Evolutionary conservation across 371 early-diverging fungal species (phyloP).

Genomic region (Mortierella sp.): DNA sequence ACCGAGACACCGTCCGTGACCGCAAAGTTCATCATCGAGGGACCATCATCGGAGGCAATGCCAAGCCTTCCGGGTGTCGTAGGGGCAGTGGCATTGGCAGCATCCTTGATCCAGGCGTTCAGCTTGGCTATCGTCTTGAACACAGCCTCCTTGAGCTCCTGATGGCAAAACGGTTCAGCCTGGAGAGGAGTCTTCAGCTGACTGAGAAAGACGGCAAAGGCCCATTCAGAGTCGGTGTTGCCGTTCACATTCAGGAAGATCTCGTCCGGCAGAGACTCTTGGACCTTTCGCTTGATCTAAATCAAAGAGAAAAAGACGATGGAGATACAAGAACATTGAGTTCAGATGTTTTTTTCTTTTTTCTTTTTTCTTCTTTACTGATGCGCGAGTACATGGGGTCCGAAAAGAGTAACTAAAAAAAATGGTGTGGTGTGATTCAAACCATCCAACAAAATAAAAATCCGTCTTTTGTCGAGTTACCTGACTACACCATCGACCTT

Average conservation of each 20-base stretch:
- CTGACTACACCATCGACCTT: background rate
- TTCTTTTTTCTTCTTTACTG: constrained; percentile 8
- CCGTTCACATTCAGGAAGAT: constrained; percentile 82
- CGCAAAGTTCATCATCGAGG: constrained; percentile 89
- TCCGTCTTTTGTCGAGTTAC: background rate
- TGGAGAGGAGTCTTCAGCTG: constrained; percentile 61
- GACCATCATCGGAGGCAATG: constrained; percentile 36
- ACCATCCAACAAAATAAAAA: background rate
- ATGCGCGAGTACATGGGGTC: background rate
- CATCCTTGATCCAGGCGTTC: constrained; percentile 78
- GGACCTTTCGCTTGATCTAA: constrained; percentile 81
- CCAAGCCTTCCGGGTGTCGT: background rate
- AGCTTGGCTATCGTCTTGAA: constrained; percentile 79
- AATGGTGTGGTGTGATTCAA: background rate
- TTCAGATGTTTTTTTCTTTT: background rate
- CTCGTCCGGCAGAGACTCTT: constrained; percentile 75
- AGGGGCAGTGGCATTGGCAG: constrained; percentile 53
- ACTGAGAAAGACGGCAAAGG: constrained; percentile 89
- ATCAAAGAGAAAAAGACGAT: background rate
- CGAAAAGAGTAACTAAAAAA: background rate
- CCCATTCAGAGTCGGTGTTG: constrained; percentile 90
- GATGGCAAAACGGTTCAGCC: constrained; percentile 33
- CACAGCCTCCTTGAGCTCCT: constrained; percentile 80
- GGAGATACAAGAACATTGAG: background rate
- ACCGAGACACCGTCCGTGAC: constrained; percentile 87